phyloP scores from a whole-genome alignment of 306 rosid genomes.

The Sindora glabra region DNA sequence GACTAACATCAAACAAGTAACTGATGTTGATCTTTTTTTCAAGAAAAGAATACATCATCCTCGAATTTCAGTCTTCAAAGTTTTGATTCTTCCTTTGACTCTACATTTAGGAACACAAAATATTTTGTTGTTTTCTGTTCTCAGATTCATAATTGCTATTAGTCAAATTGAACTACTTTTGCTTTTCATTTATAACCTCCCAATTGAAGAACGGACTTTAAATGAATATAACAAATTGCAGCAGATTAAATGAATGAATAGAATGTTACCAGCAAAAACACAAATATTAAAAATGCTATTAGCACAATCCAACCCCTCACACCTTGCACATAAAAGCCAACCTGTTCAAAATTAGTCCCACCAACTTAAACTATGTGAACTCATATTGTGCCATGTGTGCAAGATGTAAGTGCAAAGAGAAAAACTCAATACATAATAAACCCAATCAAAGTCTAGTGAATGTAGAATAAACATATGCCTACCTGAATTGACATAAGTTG shows the following conservation, averaged over 20 bases:
- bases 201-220: not conserved
- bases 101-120: not conserved
- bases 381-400: too few species aligned
- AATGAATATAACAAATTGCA: not conserved
- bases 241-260: not conserved
- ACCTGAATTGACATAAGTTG: slow-evolving; percentile 77
- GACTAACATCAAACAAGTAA: not conserved
- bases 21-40: not conserved
- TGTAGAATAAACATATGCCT: not conserved
- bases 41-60: not conserved
- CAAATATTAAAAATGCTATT: too few species aligned
- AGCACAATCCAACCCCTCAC: too few species aligned
- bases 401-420: too few species aligned
- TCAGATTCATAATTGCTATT: not conserved
- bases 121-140: not conserved
- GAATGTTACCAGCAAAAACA: too few species aligned
- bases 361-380: too few species aligned
- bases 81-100: not conserved
- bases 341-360: too few species aligned
- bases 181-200: not conserved
- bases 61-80: not conserved
- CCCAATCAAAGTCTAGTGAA: not conserved
- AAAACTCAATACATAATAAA: not conserved
- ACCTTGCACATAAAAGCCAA: too few species aligned
- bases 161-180: not conserved